phyloP scores from a whole-genome alignment of 345 rosid species.

The Bruguiera sexangula region DNA sequence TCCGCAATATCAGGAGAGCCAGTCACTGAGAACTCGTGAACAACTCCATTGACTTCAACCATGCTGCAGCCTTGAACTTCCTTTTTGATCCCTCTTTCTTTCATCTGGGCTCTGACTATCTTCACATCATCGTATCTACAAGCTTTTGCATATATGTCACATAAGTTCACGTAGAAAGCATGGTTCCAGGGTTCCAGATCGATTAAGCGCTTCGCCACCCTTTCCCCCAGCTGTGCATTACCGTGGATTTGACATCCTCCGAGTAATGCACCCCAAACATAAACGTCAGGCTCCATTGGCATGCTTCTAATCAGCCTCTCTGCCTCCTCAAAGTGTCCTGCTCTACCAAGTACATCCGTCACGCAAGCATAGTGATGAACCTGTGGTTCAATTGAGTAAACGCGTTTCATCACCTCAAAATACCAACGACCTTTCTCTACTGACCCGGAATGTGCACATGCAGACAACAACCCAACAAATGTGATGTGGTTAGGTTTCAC shows the following conservation, averaged over 20 bases:
- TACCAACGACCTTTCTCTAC: conserved; percentile 49
- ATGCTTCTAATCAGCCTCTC: conserved; percentile 41
- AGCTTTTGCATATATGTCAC: conserved; percentile 55
- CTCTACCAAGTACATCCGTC: conserved; percentile 51
- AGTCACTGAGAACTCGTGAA: conserved; percentile 45
- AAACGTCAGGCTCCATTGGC: conserved; percentile 56
- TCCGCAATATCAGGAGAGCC: conserved; percentile 34
- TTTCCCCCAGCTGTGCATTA: conserved; percentile 48
- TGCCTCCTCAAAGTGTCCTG: conserved; percentile 52
- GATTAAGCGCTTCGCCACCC: conserved; percentile 40
- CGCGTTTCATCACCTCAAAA: conserved; percentile 39
- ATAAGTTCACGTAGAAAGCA: conserved; percentile 49
- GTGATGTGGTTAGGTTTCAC: conserved; percentile 55
- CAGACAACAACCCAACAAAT: conserved; percentile 52
- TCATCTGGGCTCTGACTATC: conserved; percentile 42
- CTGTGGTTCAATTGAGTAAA: conserved; percentile 44
- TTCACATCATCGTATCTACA: conserved; percentile 41
- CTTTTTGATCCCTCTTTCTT: conserved; percentile 42
- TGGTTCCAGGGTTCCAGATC: conserved; percentile 51
- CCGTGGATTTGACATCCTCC: conserved; percentile 64
- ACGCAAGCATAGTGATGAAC: conserved; percentile 53
- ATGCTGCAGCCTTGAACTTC: conserved; percentile 54
- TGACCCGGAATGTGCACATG: conserved; percentile 60
- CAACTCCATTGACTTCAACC: conserved; percentile 52
- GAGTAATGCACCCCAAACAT: conserved; percentile 59